Base-by-base conservation (phyloP, 2,329 filamentous ascomycete species). In the Sclerotinia sclerotiorum region DNA sequence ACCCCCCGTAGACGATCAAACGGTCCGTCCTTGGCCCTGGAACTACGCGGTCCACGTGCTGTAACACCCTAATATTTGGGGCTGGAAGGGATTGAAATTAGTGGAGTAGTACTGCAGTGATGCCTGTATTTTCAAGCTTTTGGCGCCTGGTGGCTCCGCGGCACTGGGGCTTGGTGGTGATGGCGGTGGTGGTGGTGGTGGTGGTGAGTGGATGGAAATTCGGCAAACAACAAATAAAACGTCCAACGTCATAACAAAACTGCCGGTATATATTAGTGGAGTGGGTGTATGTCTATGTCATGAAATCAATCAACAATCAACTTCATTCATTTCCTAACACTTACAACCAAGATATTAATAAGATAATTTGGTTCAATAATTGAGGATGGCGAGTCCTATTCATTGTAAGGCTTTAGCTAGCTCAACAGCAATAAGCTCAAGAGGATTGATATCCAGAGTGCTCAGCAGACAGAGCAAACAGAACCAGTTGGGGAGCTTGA, bases 401-500 rank as follows among this genome's bases (percentile, higher is more conserved):
- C 13, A 39, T 27, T 39, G 15, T 21, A 11, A 48, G 39, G 60
- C 46, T 39, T 15, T 62, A 39, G 46, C 46, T 39, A 39, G 46
- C 60, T 51, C 60, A 21, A 19, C 46, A 39, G 15, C 46, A 21
- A 21, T 39, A 24, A n/a, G 60, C 29, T 51, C 60, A 29, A 39
- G 46, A 39, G 60, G 46, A 42, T 63, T 51, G 29, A 2, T 51
- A 2, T 19, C 60, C 35, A 46, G 29, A 3, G 29, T 39, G 15
- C 35, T 21, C 44, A 35, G 44, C 44, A 49, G 29, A 21, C 58
- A 49, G 32, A 35, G 13, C 13, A 48, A 10, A 32, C 44, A 49
- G 21, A 49, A 35, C 13, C 60, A 32, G 29, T 39, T 62, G 60
- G 60, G 60, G 13, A 63, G 60, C 46, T 63, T 42, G 60, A 24